Base-by-base conservation (phyloP, 495 filamentous ascomycete species). In the Daldinia vernicosa region DNA sequence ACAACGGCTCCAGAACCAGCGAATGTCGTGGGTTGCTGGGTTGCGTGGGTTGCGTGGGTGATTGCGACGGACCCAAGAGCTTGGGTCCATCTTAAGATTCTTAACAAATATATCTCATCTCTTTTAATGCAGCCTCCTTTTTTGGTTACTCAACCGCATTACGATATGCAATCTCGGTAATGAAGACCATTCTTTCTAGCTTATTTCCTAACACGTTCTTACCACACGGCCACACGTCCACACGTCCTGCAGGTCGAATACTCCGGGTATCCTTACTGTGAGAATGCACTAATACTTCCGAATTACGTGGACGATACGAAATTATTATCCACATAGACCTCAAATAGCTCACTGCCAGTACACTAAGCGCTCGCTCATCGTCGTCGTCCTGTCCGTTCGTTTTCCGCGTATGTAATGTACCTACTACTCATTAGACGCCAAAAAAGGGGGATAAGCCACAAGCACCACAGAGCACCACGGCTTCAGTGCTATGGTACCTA, bases 141-240 rank as follows among this genome's bases (percentile, higher is more conserved):
- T 66, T 39, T 22, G 39, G 58, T 67, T 67, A 62, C 47, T 67
- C 54, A 50, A 71, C 58, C 60, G 57, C 58, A 71, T 71, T 71
- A 72, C 37, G 58, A 33, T 32, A 64, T 32, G 53, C 27, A 72
- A 72, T 72, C 51, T 72, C 70, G 70, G 70, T 54, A 68, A 50
- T 56, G 15, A 57, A 30, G 22, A 37, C 27, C n/a, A 60, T 58
- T 53, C 26, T 67, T 64, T 47, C 59, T 63, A 64, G 63, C 33
- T 60, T 43, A 24, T 53, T 54, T 71, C 52, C 63, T 67, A 62
- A 63, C 53, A 56, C 11, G 30, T 56, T 56, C 9, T 11, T 47
- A 47, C 33, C 33, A 47, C 43, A 22, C 43, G 19, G n/a, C n/a
- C n/a, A n/a, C n/a, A n/a, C n/a, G n/a, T n/a, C 33, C 33, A 47